These are phyloP conservation scores for Fusarium hostae DNA, from an alignment of 2,329 filamentous ascomycete species.

Conservation along the genomic window DNA sequence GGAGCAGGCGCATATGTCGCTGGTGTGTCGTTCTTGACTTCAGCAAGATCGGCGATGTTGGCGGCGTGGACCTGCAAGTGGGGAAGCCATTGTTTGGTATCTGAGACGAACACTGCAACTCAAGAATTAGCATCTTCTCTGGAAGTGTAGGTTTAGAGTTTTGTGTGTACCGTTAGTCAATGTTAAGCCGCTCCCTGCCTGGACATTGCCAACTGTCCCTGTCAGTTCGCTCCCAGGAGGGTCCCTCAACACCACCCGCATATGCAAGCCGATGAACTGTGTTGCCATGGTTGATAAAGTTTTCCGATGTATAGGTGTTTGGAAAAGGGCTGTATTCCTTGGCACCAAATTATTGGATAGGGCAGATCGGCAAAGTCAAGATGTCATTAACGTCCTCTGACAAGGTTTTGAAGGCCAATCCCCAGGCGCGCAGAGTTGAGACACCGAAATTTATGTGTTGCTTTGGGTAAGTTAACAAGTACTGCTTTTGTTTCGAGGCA, in stretches of 20 bases:
- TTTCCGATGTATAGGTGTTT: background rate
- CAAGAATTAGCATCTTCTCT: constrained; percentile 12
- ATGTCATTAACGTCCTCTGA: constrained; percentile 38
- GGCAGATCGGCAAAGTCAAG: constrained; percentile 25
- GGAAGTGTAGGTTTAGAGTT: background rate
- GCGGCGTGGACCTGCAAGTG: constrained; percentile 59
- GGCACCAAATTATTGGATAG: constrained; percentile 23
- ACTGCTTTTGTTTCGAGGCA: background rate
- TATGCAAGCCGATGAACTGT: constrained; percentile 80
- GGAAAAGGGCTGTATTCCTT: constrained; percentile 1
- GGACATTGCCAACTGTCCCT: constrained; percentile 76
- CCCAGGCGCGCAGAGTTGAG: constrained; percentile 4
- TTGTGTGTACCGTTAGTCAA: constrained; percentile 74
- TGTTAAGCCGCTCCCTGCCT: constrained; percentile 73
- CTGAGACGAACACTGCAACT: constrained; percentile 52
- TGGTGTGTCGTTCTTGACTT: constrained; percentile 50
- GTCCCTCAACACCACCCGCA: constrained; percentile 76
- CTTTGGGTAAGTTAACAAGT: background rate
- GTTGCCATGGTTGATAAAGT: constrained; percentile 56
- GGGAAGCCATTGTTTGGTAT: constrained; percentile 55
- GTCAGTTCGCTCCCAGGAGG: constrained; percentile 73
- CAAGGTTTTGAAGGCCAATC: constrained; percentile 4
- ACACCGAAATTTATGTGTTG: background rate
- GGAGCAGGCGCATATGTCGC: constrained; percentile 44
- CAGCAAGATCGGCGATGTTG: constrained; percentile 59